phyloP scores from a whole-genome alignment of 345 rosid genomes.

The Brassica juncea region DNA sequence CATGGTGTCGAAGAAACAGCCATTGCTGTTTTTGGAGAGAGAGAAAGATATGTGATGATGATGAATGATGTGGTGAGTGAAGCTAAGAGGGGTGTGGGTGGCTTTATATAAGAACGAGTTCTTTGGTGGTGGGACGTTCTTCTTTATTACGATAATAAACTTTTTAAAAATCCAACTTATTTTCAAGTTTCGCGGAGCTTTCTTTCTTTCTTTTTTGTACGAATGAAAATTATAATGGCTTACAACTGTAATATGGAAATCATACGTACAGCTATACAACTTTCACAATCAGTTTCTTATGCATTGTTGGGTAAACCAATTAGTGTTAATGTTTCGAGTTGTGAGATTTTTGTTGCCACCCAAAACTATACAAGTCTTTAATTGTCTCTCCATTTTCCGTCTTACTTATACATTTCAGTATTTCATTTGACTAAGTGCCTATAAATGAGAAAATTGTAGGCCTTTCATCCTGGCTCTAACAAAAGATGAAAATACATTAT shows the following conservation, averaged over 20 bases:
- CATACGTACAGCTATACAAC: conserved; percentile 32
- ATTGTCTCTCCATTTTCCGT: neutral
- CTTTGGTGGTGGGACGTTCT: conserved; percentile 18
- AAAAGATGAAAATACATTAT: neutral
- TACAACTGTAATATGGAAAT: conserved; percentile 36
- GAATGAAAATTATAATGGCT: conserved; percentile 17
- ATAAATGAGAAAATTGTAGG: neutral
- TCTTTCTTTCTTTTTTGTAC: neutral
- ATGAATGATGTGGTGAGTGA: conserved; percentile 26
- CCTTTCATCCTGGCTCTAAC: neutral
- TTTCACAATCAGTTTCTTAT: conserved; percentile 22
- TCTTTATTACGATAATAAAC: conserved; percentile 10
- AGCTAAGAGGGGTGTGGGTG: neutral
- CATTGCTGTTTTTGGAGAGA: conserved; percentile 22
- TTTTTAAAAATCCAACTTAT: neutral
- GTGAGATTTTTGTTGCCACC: neutral
- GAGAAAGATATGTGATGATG: conserved; percentile 6
- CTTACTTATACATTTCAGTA: neutral
- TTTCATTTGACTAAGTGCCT: neutral
- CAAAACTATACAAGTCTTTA: neutral
- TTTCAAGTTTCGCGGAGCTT: conserved; percentile 32
- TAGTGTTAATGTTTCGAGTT: conserved; percentile 1
- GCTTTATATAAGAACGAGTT: conserved; percentile 30
- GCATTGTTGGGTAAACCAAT: neutral
- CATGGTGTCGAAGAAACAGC: conserved; percentile 23